Evolutionary conservation across 805 yeast genomes (phyloP), one percentile per base, ranked within the genome.

Genomic region (Candida quercuum): DNA sequence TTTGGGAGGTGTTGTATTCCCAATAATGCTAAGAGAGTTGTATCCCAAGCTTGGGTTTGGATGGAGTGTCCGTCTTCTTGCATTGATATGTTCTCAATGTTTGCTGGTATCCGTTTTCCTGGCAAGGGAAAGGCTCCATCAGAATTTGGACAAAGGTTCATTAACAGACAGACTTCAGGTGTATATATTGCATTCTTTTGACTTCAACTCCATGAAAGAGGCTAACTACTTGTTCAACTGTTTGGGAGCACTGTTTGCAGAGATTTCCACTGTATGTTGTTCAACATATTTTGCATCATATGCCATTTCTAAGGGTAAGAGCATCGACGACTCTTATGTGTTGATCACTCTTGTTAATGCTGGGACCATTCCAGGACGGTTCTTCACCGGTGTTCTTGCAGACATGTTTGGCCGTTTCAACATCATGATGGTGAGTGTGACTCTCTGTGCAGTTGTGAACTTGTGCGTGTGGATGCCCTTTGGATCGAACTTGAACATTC

Each of bases 321-420:
- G 48, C 32, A 61, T 49, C 27, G 54, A 64, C 4, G 66, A 66
- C 17, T 57, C 70, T 4, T 74, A 65, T 45, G 41, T 71, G 24
- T 53, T 76, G 44, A 55, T 76, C 32, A 72, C 76, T 22, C 47
- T 73, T 5, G 57, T 72, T 20, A 67, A 66, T 40, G 48, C 60
- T 7, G 46, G 53, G n/a, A 68, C 70, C 13, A 60, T 70, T 26
- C 58, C 65, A 13, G 74, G 73, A 3, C 57, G 76, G 38, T 60
- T 63, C 45, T 36, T 63, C 13, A 64, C 71, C 3, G 76, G 75
- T 12, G 34, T 57, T 20, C 37, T 67, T n/a, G 65, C 72, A 31
- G 76, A 71, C 40, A 44, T 39, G 10, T 57, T 63, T 32, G 86
- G 86, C 8, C 61, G 74, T 20, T 74, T 73, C 49, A 78, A 76